Percentiles rank a stretch among this genome's conserved stretches.
phyloP scores from a whole-genome alignment of 306 rosid species.

The Styphnolobium japonicum region DNA sequence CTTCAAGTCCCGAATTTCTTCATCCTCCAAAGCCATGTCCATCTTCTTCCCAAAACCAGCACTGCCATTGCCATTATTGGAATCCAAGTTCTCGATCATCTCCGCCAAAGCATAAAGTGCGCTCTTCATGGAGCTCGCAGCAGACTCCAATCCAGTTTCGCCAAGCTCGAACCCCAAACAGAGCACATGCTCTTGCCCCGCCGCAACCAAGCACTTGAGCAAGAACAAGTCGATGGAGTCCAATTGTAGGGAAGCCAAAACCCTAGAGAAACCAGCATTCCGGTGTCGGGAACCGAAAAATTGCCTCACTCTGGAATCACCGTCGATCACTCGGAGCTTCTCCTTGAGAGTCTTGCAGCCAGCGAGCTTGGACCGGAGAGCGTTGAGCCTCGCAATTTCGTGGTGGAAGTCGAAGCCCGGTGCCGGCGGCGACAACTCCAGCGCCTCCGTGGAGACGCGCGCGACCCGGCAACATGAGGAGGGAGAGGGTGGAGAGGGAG shows the following conservation, averaged over 20 bases:
- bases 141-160: constrained; percentile 35
- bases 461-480: constrained; percentile 38
- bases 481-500: constrained; percentile 10
- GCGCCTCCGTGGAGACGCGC: constrained; percentile 61
- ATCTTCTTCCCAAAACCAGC: constrained; percentile 32
- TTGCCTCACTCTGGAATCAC: constrained; percentile 64
- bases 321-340: constrained; percentile 49
- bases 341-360: constrained; percentile 23
- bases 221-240: constrained; percentile 39
- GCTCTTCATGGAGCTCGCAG: constrained; percentile 52
- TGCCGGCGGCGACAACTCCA: constrained; percentile 60
- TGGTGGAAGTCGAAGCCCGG: constrained; percentile 52
- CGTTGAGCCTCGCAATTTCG: constrained; percentile 61
- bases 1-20: constrained; percentile 58
- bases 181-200: constrained; percentile 81
- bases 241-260: constrained; percentile 38
- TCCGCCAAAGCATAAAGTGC: constrained; percentile 68
- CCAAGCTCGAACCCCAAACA: constrained; percentile 37
- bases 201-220: constrained; percentile 80
- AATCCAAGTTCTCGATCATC: constrained; percentile 74
- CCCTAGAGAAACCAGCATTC: constrained; percentile 31
- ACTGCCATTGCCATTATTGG: constrained; percentile 24
- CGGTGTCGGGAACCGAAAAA: constrained; percentile 47
- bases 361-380: constrained; percentile 53
- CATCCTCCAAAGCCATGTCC: constrained; percentile 46